phyloP scores from a whole-genome alignment of 225 moss, liverwort and hornwort species.

The Neckera pumila region DNA sequence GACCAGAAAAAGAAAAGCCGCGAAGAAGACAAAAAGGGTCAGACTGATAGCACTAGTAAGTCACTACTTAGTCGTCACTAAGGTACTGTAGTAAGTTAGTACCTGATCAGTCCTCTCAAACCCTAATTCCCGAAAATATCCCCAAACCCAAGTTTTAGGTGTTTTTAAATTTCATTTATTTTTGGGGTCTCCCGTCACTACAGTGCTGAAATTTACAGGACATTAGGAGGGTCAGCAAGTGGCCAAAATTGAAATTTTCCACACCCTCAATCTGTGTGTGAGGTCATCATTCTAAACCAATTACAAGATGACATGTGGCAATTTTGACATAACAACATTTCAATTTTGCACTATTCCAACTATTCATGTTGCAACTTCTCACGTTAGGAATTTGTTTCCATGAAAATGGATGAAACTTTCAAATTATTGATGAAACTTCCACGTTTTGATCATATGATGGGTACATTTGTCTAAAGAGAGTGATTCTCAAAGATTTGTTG shows the following conservation, averaged over 20 bases:
- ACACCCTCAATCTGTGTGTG: not conserved
- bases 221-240: not conserved
- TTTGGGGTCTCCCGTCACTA: not conserved
- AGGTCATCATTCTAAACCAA: not conserved
- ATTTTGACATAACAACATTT: not conserved
- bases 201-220: not conserved
- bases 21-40: not conserved
- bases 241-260: not conserved
- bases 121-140: not conserved
- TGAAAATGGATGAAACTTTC: not conserved
- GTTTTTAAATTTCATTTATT: not conserved
- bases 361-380: no score
- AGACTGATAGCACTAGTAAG: not conserved
- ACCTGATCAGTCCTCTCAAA: not conserved
- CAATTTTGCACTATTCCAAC: no score
- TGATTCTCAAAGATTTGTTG: not conserved
- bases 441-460: fast-evolving
- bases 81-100: not conserved
- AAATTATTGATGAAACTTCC: not conserved
- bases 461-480: fast-evolving
- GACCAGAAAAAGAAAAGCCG: not conserved
- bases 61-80: not conserved
- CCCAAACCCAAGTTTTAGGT: not conserved
- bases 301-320: not conserved
- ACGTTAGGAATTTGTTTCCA: not conserved